Base-by-base conservation (phyloP, 2,329 filamentous ascomycete genomes). In the Fusarium clavum region DNA sequence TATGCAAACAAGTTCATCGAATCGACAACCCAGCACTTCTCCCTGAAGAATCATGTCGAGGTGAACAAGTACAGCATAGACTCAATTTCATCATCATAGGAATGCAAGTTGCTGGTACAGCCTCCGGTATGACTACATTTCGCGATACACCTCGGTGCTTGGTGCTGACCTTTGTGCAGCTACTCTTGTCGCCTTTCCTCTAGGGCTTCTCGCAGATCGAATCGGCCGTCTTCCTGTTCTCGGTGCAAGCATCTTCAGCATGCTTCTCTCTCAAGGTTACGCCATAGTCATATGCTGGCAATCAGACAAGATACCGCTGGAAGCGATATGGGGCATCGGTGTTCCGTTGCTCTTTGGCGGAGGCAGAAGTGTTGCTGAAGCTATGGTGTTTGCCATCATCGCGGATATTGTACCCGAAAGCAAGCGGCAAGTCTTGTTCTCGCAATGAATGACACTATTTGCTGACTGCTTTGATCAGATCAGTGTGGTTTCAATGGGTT, bases 311-410 rank as follows among this genome's bases (percentile, higher is more conserved):
- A 48, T 77, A 2, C 72, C 76, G 9, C 45, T 76, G 9, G 53
- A 67, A 38, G 75, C 75, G 2, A 64, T 77, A 22, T 77, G 73
- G 75, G 74, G 61, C 1, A 32, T 70, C 1, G 75, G 75, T 24
- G 62, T 51, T 20, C 49, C 70, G 10, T 44, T 76, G 12, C 53
- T 77, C 25, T 14, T 75, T n/a, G 74, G 75, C 3, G 76, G 76
- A 11, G 75, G 76, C 8, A 61, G 67, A 20, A 63, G 67, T 27
- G 70, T 77, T 29, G 70, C 67, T 16, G 76, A 77, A 34, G 73
- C 75, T 30, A 76, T 77, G 69, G 62, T 77, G 14, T 77, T 77
- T 51, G 64, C 76, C 34, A 70, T 75, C 25, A 64, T 75, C 38
- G 71, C 68, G n/a, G 73, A 76, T 27, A 55, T 56, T 9, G 64